Evolutionary conservation across 1,284 basidiomycete species (phyloP), one percentile per base, ranked within the genome.

Genomic region (Trichosporon ovoides): DNA sequence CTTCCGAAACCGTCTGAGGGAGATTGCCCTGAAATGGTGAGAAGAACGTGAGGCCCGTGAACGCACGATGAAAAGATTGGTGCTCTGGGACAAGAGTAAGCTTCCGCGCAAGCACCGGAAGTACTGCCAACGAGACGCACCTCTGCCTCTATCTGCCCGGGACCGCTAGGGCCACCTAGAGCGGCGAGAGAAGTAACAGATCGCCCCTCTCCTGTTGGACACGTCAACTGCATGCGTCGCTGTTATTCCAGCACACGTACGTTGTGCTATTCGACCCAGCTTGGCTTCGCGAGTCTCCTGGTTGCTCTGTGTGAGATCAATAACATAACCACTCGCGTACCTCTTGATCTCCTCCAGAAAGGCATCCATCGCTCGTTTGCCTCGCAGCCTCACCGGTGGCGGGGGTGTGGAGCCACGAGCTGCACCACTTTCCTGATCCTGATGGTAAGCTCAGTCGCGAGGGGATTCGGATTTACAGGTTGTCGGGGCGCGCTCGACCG

Each of bases 291-390:
- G 81, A 61, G 87, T 82, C 14, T 89, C 89, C 76, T 98, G 93
- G 54, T 97, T 92, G 70, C 93, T 96, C 24, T 36, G 52, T 7
- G 55, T 52, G 34, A 54, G 43, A n/a, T 14, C 20, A 38, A 13
- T 28, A 13, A 12, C 13, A 20, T 31, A 4, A 1, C n/a, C n/a
- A n/a, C n/a, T n/a, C 19, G 55, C 78, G n/a, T 46, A 89, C 92
- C 84, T 84, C 77, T 96, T 97, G 62, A 96, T 89, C 76, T 95
- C 91, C 68, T 94, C 90, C 49, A 96, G 79, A 72, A 96, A 97
- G 2, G 85, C 79, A 73, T 95, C 92, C 90, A 96, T 96, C 0
- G 88, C 90, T 48, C 92, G 84, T 73, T 91, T 93, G 7, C 93
- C 93, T 72, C 89, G 92, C 0, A 87, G 85, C 68, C 84, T 88